Base-by-base conservation (phyloP, 352 stramenopile genomes). In the Globisporangium yorkense region DNA sequence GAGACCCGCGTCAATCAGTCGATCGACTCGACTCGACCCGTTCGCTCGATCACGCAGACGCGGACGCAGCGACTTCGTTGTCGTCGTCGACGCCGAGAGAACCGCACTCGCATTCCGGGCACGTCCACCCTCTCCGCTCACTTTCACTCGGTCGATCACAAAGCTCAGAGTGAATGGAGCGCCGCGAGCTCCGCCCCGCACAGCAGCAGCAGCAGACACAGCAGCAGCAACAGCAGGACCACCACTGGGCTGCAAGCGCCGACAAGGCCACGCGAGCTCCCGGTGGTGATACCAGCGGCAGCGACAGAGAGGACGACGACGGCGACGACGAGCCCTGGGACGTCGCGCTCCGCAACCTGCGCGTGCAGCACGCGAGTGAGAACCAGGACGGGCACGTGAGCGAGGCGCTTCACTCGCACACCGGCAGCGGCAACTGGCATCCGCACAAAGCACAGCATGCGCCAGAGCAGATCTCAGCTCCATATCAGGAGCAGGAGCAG, bases 261-360 rank as follows among this genome's bases (percentile, higher is more conserved):
- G 4, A 20, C 9, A 16, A 20, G 8, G 50, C 18, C 47, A 43
- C 41, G 5, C 16, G 6, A 20, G 41, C 16, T 47, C 3, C 12
- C 24, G 8, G n/a, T n/a, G 10, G 18, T 33, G 33, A 43, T 6
- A 52, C 21, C 46, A 40, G 16, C 16, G n/a, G 43, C 41, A 40
- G 16, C 18, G 56, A 49, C 21, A 61, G 47, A 40, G 44, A 50
- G 16, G 48, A 51, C n/a, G 46, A 40, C 43, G 15, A 27, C 53
- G 48, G 24, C 47, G 39, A 60, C 5, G 69, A 78, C n/a, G 72
- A 77, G 45, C 75, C 74, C 35, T 78, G 61, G 56, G 70, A 61
- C 54, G 10, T 37, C 31, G 70, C 67, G 41, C 62, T 78, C 13
- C 72, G 72, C 54, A 76, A 81, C 53, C 51, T 78, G 20, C 59